These are phyloP conservation scores for Talaromyces sp. DNA, from an alignment of 2,329 filamentous ascomycete genomes.

Conservation along the genomic window DNA sequence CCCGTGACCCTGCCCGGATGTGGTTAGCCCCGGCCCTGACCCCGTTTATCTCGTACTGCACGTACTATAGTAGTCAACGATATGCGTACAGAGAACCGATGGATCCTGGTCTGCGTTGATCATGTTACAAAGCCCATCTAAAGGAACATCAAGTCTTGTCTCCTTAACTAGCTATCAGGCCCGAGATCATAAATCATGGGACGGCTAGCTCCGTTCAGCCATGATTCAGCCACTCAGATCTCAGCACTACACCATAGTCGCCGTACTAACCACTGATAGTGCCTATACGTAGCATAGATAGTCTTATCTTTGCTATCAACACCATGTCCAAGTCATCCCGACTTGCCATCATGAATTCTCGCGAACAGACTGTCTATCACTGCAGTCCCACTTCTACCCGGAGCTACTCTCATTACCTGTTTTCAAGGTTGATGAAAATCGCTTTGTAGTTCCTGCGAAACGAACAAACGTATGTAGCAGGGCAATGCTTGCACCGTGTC, in stretches of 20 bases:
- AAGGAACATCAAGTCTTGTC: neutral
- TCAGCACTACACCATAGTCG: neutral
- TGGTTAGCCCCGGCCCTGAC: too few relatives aligned
- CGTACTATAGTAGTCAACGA: too few relatives aligned
- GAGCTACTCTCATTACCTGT: neutral
- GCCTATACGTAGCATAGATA: neutral
- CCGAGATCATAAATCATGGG: neutral
- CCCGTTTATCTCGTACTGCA: neutral
- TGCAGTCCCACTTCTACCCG: neutral
- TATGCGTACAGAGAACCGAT: too few relatives aligned
- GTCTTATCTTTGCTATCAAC: constrained; percentile 2
- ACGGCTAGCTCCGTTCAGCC: neutral
- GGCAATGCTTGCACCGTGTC: neutral
- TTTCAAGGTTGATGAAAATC: neutral
- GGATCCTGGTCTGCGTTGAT: neutral
- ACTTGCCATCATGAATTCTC: neutral
- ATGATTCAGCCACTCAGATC: neutral
- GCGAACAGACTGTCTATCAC: neutral
- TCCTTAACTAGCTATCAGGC: neutral
- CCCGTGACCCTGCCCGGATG: neutral
- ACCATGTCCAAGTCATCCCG: neutral
- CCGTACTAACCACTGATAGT: neutral
- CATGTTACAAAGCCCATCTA: neutral
- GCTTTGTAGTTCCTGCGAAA: neutral
- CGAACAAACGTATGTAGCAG: neutral